Evolutionary conservation across 768 basidiomycete genomes (phyloP).

Genomic region (Galerina sulciceps): DNA sequence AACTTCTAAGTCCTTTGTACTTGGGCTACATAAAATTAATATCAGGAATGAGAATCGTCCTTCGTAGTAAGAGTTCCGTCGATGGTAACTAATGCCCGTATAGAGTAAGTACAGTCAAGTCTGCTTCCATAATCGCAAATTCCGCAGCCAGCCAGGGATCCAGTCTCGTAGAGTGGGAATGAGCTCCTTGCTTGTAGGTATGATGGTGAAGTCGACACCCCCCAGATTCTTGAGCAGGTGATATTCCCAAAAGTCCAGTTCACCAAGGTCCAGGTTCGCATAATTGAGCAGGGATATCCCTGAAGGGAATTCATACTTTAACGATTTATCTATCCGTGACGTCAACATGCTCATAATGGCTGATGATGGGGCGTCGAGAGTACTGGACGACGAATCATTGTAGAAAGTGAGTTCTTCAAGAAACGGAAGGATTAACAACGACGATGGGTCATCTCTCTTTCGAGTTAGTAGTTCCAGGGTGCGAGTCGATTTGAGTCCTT

Average conservation of each 20-base stretch:
- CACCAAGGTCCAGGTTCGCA: background rate
- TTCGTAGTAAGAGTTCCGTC: no score
- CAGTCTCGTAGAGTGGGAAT: no score
- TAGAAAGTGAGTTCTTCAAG: constrained; percentile 1
- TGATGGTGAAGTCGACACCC: no score
- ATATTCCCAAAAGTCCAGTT: background rate
- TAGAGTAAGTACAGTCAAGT: no score
- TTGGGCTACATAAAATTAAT: no score
- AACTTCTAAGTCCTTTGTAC: no score
- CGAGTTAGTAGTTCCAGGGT: background rate
- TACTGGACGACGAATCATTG: background rate
- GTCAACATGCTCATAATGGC: background rate
- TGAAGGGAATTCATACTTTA: no score
- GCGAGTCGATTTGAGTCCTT: background rate
- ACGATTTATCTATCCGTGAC: background rate
- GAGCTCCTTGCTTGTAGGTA: no score
- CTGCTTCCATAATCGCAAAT: no score
- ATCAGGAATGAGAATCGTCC: no score
- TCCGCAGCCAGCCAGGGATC: no score
- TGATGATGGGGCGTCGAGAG: background rate
- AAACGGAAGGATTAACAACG: constrained; percentile 1
- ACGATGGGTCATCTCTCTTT: background rate
- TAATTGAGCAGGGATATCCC: background rate
- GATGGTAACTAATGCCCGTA: no score
- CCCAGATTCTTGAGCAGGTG: background rate